Evolutionary conservation across 768 basidiomycete species (phyloP).

Genomic region (Boletus subcaerulescens): DNA sequence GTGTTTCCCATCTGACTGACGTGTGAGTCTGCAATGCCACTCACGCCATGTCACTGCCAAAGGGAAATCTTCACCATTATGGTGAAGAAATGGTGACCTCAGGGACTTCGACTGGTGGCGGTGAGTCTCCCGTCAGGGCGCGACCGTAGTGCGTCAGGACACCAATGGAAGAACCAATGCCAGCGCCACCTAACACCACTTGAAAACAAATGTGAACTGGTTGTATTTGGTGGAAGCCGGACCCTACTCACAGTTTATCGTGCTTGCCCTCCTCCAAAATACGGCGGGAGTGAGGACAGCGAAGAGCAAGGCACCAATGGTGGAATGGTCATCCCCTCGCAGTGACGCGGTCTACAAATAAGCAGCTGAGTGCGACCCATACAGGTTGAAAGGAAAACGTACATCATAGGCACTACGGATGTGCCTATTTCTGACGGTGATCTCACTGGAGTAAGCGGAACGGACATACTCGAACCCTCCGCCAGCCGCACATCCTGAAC

Average conservation of each 20-base stretch:
- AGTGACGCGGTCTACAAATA: constrained; percentile 49
- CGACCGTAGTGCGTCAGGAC: constrained; percentile 55
- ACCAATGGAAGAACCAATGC: constrained; percentile 61
- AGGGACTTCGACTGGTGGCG: constrained; percentile 39
- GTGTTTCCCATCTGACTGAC: background rate
- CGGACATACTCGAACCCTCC: constrained; percentile 62
- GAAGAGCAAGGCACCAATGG: constrained; percentile 65
- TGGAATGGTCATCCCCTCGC: constrained; percentile 71
- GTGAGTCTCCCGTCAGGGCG: constrained; percentile 51
- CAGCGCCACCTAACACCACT: constrained; percentile 75
- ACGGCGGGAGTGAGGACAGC: constrained; percentile 65
- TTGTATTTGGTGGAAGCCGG: background rate
- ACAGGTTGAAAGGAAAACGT: constrained; percentile 11
- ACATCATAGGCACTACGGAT: constrained; percentile 60
- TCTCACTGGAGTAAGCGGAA: constrained; percentile 51
- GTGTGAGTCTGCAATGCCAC: background rate
- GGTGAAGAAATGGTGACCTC: constrained; percentile 21
- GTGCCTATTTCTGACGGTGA: constrained; percentile 47
- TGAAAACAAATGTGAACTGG: background rate
- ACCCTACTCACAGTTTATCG: constrained; percentile 53
- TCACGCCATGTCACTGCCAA: background rate
- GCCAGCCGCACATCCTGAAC: constrained; percentile 39
- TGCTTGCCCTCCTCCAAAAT: constrained; percentile 66
- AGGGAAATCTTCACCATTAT: background rate
- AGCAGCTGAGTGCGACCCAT: background rate